Percentiles rank a stretch among this genome's conserved stretches.
phyloP scores from a whole-genome alignment of 2,329 filamentous ascomycete species.

The Arthrobotrys entomopaga region DNA sequence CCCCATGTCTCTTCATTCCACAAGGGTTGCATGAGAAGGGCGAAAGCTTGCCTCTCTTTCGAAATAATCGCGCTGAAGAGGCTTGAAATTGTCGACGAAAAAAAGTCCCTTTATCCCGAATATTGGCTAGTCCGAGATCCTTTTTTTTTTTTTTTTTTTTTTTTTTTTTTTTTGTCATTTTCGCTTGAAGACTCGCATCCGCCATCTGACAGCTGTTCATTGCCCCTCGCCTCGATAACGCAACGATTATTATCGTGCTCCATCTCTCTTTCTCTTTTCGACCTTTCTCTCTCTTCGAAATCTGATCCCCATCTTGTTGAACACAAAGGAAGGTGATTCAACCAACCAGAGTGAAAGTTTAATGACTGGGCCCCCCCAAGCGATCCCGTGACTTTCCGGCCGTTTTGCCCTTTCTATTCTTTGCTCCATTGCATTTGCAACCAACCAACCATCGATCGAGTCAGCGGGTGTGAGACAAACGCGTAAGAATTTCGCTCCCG shows the following conservation, averaged over 20 bases:
- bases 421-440: neutral
- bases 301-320: constrained; percentile 8
- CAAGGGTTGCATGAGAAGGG: constrained; percentile 31
- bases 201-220: constrained; percentile 34
- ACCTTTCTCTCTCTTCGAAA: constrained; percentile 1
- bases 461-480: constrained; percentile 40
- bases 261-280: constrained; percentile 4
- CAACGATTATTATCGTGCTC: constrained; percentile 30
- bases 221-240: constrained; percentile 47
- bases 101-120: constrained; percentile 48
- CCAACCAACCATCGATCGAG: constrained; percentile 10
- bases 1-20: constrained; percentile 52
- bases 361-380: neutral
- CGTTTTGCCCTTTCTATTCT: constrained; percentile 28
- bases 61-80: constrained; percentile 56
- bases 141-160: too few relatives aligned
- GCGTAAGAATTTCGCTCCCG: constrained; percentile 30
- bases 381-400: constrained; percentile 47
- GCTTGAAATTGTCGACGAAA: constrained; percentile 19
- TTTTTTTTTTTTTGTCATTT: too few relatives aligned
- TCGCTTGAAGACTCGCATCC: constrained; percentile 27
- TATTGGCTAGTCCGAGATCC: constrained; percentile 40
- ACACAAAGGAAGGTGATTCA: constrained; percentile 5
- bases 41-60: neutral
- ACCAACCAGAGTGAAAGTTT: constrained; percentile 13